phyloP scores from a whole-genome alignment of 805 yeast species.

The Wickerhamiella slavikovae region DNA sequence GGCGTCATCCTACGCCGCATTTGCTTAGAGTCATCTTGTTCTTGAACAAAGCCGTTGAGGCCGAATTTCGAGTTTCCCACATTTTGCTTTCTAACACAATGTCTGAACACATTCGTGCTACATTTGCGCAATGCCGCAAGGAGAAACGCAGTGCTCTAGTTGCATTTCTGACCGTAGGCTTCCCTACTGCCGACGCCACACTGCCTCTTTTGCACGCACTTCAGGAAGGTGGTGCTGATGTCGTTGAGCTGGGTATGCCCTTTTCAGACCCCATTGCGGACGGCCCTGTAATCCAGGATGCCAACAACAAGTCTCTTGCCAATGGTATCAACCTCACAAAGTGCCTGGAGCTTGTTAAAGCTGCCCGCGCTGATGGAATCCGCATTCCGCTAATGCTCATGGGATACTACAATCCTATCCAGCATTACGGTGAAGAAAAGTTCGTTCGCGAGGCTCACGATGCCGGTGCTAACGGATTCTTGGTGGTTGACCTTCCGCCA shows the following conservation, averaged over 20 bases:
- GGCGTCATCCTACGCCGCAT: no score
- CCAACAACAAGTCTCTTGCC: slow-evolving; percentile 54
- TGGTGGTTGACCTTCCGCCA: slow-evolving; percentile 92
- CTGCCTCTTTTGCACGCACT: slow-evolving; percentile 68
- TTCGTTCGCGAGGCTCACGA: slow-evolving; percentile 56
- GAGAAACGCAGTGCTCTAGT: slow-evolving; percentile 71
- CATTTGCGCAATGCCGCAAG: slow-evolving; percentile 36
- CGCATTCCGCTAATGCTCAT: slow-evolving; percentile 75
- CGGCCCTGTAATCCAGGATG: slow-evolving; percentile 88
- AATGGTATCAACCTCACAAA: slow-evolving; percentile 59
- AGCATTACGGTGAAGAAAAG: slow-evolving; percentile 73
- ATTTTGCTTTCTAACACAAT: slow-evolving; percentile 16
- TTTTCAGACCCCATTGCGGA: slow-evolving; percentile 98
- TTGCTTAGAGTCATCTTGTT: no score
- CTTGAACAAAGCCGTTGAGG: no score
- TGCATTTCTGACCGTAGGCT: slow-evolving; percentile 88
- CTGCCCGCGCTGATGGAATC: slow-evolving; percentile 69
- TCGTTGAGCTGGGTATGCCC: slow-evolving; percentile 89
- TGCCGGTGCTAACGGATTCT: slow-evolving; percentile 90
- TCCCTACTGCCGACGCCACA: slow-evolving; percentile 74
- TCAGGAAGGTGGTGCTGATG: slow-evolving; percentile 90
- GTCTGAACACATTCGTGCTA: slow-evolving; percentile 36
- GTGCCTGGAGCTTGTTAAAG: slow-evolving; percentile 43
- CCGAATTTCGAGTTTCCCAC: no score
- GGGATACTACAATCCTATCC: slow-evolving; percentile 96